phyloP scores from a whole-genome alignment of 371 early-diverging fungal species.

The Mucor lusitanicus region DNA sequence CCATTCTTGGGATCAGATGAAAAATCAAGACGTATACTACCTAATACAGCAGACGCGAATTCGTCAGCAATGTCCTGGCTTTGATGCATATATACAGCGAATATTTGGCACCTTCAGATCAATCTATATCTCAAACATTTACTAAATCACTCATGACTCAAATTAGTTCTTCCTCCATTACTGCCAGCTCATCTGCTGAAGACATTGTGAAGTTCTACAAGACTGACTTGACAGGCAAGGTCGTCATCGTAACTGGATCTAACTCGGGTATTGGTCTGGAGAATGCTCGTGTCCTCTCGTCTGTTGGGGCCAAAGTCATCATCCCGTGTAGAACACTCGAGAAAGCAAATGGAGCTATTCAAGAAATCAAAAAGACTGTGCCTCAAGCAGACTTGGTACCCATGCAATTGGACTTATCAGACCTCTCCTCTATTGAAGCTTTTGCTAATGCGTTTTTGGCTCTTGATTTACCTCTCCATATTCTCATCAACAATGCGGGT shows the following conservation, averaged over 20 bases:
- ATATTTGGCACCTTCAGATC: too few species aligned
- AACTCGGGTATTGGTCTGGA: slow-evolving; percentile 49
- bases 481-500: slow-evolving; percentile 63
- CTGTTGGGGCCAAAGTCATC: slow-evolving; percentile 13
- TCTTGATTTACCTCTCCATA: slow-evolving; percentile 44
- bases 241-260: slow-evolving; percentile 73
- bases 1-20: too few species aligned
- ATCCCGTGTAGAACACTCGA: slow-evolving; percentile 53
- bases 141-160: neutral
- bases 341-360: slow-evolving; percentile 44
- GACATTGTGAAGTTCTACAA: slow-evolving; percentile 4
- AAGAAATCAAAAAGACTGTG: slow-evolving; percentile 47
- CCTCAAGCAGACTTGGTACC: slow-evolving; percentile 41
- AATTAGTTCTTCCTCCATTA: neutral
- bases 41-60: too few species aligned
- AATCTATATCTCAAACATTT: too few species aligned
- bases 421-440: slow-evolving; percentile 45
- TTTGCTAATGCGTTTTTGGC: slow-evolving; percentile 49
- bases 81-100: too few species aligned
- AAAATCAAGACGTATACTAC: too few species aligned
- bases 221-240: slow-evolving; percentile 57
- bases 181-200: neutral
- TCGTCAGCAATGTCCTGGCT: too few species aligned
- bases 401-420: slow-evolving; percentile 58
- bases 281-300: neutral